Conservation (phyloP, 2,329 filamentous ascomycete species). For the Orbilia ellipsospora region DNA sequence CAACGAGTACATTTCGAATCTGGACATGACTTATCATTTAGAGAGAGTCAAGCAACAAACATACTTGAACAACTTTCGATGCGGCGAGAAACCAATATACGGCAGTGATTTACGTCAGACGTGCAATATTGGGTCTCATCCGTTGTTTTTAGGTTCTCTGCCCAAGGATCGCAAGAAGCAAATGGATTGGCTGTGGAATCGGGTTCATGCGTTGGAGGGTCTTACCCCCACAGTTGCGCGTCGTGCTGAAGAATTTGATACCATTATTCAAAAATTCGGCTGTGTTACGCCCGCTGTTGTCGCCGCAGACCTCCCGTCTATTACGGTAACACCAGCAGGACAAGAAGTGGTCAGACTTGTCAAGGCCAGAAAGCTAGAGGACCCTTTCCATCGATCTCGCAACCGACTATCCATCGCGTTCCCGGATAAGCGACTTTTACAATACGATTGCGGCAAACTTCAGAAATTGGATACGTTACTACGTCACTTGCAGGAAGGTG, state of each 20-base stretch:
- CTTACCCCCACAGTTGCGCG: conserved; percentile 80
- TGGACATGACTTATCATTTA: conserved; percentile 75
- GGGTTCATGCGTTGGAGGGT: conserved; percentile 71
- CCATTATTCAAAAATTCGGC: conserved; percentile 84
- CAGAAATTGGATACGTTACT: conserved; percentile 88
- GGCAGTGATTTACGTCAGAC: conserved; percentile 81
- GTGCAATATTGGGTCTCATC: conserved; percentile 72
- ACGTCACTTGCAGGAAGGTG: conserved; percentile 85
- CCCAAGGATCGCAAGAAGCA: conserved; percentile 65
- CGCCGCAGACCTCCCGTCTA: conserved; percentile 77
- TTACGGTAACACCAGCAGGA: conserved; percentile 73
- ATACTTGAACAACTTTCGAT: conserved; percentile 82
- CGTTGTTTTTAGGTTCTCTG: conserved; percentile 60
- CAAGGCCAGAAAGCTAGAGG: conserved; percentile 70
- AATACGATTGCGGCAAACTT: conserved; percentile 97
- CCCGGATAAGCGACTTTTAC: conserved; percentile 92
- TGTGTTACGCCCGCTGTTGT: conserved; percentile 92
- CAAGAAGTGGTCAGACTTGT: conserved; percentile 70
- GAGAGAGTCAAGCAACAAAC: conserved; percentile 83
- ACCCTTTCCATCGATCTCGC: conserved; percentile 93
- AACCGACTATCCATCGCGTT: conserved; percentile 96
- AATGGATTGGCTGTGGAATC: conserved; percentile 79
- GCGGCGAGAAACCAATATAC: conserved; percentile 83
- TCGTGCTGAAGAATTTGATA: conserved; percentile 77
- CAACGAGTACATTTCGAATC: conserved; percentile 77